Conservation (phyloP, 352 stramenopile species). For the Phytophthora brassicae region DNA sequence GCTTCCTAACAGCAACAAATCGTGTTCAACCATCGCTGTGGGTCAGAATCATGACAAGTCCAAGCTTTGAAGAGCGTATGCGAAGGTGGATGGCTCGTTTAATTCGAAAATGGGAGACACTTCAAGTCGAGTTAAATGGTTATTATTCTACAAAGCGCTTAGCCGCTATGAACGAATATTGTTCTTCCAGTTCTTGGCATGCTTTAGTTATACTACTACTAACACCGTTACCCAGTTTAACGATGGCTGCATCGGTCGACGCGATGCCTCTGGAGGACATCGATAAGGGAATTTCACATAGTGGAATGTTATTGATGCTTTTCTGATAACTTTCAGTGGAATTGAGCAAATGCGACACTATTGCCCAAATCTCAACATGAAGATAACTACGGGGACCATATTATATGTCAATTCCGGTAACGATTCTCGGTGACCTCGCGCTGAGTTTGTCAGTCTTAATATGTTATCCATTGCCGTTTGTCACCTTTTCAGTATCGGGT, state of each 20-base stretch:
- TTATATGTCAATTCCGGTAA: conserved; percentile 12
- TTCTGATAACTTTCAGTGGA: conserved; percentile 7
- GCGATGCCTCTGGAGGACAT: conserved; percentile 11
- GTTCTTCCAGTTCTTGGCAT: conserved; percentile 1
- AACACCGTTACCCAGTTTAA: conserved; percentile 15
- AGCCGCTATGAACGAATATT: conserved; percentile 12
- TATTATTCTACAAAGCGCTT: conserved; percentile 21
- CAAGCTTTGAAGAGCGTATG: neutral
- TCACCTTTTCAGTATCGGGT: conserved; percentile 7
- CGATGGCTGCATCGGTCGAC: conserved; percentile 18
- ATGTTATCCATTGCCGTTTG: conserved; percentile 23
- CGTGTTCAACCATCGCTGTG: neutral
- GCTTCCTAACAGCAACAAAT: neutral
- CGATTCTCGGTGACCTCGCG: conserved; percentile 1
- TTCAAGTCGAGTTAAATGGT: conserved; percentile 28
- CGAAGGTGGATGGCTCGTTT: conserved; percentile 3
- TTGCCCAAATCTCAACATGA: conserved; percentile 18
- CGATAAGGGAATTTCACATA: conserved; percentile 6
- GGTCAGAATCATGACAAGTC: conserved; percentile 1
- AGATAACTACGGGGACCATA: neutral
- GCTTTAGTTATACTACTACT: conserved; percentile 2
- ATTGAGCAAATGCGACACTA: conserved; percentile 28
- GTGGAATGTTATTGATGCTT: no score
- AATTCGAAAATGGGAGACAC: conserved; percentile 23
- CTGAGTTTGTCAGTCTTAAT: conserved; percentile 5